A percentile compares a stretch with the other conserved stretches of the same genome.
phyloP scores from a whole-genome alignment of 2,329 filamentous ascomycete species.

The Trichoderma koningiopsis region DNA sequence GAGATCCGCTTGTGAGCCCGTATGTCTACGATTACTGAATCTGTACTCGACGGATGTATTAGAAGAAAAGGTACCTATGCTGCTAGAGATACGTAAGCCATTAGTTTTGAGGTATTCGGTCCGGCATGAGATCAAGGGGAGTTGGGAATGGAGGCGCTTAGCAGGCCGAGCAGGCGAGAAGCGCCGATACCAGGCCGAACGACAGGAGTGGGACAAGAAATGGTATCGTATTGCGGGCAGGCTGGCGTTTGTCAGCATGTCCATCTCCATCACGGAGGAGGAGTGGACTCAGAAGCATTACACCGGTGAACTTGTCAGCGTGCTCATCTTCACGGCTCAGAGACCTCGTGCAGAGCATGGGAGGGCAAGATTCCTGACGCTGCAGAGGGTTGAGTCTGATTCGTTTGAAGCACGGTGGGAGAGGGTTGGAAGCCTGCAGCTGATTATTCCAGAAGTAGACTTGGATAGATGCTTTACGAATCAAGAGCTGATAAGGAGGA shows the following conservation, averaged over 20 bases:
- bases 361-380: conserved; percentile 20
- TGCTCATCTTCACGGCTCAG: conserved; percentile 18
- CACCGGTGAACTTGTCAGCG: conserved; percentile 20
- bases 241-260: conserved; percentile 19
- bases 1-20: conserved; percentile 3
- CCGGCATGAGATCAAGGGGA: background rate
- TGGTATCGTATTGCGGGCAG: conserved; percentile 20
- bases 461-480: conserved; percentile 18
- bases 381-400: conserved; percentile 16
- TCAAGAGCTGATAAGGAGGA: conserved; percentile 11
- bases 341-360: conserved; percentile 12
- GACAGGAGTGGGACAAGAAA: conserved; percentile 13
- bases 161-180: conserved; percentile 15
- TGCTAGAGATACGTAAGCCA: conserved; percentile 16
- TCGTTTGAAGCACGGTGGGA: conserved; percentile 23
- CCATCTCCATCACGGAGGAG: conserved; percentile 15
- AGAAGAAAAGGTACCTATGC: background rate
- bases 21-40: conserved; percentile 11
- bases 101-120: background rate
- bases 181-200: conserved; percentile 6
- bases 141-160: conserved; percentile 22
- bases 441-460: conserved; percentile 7
- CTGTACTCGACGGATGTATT: background rate
- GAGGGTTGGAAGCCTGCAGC: conserved; percentile 16
- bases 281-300: conserved; percentile 20